Conservation (phyloP, 2,329 filamentous ascomycete species). For the Colletotrichum abscissum region DNA sequence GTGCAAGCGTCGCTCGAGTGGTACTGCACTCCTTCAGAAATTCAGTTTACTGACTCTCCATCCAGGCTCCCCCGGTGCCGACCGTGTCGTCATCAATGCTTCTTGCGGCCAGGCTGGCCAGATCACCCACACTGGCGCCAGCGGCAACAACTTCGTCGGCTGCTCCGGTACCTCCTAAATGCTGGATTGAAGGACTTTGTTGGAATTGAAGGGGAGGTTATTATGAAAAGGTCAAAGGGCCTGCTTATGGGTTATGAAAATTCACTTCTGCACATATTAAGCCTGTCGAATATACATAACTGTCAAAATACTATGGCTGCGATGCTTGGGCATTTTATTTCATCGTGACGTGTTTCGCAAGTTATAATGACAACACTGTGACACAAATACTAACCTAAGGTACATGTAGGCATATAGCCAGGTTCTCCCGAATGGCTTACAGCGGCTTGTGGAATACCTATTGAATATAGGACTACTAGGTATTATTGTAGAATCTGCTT, state of each 20-base stretch:
- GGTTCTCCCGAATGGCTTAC: not conserved
- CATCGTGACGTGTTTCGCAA: not conserved
- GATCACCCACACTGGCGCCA: conserved; percentile 79
- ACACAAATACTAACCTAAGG: too few species aligned
- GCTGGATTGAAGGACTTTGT: not conserved
- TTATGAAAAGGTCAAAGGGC: not conserved
- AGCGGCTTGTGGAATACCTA: too few species aligned
- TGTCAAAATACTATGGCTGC: not conserved
- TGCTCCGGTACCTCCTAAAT: conserved; percentile 15
- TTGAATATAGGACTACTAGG: too few species aligned
- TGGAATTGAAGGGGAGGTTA: not conserved
- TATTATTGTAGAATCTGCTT: too few species aligned
- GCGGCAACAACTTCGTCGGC: conserved; percentile 75
- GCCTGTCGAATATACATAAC: not conserved
- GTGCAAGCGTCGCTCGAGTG: not conserved
- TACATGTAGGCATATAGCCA: not conserved
- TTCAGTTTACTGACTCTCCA: not conserved
- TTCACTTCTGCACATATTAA: not conserved
- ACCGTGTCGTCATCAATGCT: conserved; percentile 74
- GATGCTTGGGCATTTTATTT: not conserved
- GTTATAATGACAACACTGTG: not conserved
- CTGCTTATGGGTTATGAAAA: not conserved
- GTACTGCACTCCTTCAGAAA: not conserved
- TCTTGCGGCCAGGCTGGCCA: conserved; percentile 68
- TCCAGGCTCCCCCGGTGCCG: conserved; percentile 72